Evolutionary conservation across 129 eudicot genomes (phyloP), one percentile per base, ranked within the genome.

Genomic region (Chrysanthemum lavandulifolium): DNA sequence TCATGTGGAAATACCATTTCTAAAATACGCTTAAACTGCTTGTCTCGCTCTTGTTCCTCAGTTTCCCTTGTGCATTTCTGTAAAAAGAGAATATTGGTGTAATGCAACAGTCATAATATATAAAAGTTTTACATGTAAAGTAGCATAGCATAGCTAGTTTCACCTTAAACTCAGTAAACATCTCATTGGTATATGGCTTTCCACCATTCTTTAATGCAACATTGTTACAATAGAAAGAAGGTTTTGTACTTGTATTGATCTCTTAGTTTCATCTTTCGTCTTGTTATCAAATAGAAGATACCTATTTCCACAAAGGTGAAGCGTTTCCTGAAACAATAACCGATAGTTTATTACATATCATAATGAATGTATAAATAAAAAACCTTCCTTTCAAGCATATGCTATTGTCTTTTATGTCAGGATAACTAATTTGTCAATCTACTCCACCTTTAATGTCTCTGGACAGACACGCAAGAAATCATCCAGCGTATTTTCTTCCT

Each of bases 231-330:
- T 31, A 27, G 25, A 14, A 3, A 86, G 76, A 81, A 89, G 89
- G 50, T 77, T 14, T 27, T 73, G 73, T 49, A 82, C 64, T 60
- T 84, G 92, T n/a, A 55, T 15, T 0, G 59, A 51, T 73, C 68
- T 80, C 68, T 79, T 80, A 9, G 0, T 5, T 29, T 6, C 15
- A 61, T 84, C 86, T 47, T 75, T 73, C 3, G 89, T 80, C 66
- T 48, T 89, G 78, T 89, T 89, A 66, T 86, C 69, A 51, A 89
- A 89, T 36, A 84, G 82, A 3, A 89, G 85, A 43, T 63, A 56
- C 16, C 90, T 78, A 61, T 89, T 73, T 45, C 74, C 85, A 33
- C 89, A 89, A 48, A 77, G 23, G 8, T 59, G 2, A 6, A 89
- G 84, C n/a, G 63, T 61, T 76, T 84, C 82, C 92, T 89, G 31